Conservation (phyloP, 2,329 filamentous ascomycete species). For the Nothomitra cinnamomea region DNA sequence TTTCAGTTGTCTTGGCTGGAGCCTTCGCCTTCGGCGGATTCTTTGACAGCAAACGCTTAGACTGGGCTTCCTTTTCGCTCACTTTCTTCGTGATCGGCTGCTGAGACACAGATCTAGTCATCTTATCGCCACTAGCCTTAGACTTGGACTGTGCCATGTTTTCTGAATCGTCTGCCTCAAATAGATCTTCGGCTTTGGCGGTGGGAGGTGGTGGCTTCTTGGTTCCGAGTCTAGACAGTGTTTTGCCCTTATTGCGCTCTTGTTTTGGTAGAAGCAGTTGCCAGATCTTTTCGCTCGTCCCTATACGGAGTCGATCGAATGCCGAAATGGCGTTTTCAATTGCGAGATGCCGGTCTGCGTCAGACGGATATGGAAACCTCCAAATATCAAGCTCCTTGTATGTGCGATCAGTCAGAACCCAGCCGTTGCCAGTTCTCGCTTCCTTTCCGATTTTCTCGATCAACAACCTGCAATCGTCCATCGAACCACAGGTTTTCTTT, state of each 20-base stretch:
- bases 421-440: constrained; percentile 28
- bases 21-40: constrained; percentile 27
- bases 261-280: constrained; percentile 41
- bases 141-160: neutral
- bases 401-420: constrained; percentile 37
- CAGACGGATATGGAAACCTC: constrained; percentile 38
- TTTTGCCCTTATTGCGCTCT: constrained; percentile 44
- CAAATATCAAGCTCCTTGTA: constrained; percentile 46
- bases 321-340: constrained; percentile 45
- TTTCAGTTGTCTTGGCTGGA: constrained; percentile 16
- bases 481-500: constrained; percentile 29
- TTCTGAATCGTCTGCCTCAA: constrained; percentile 15
- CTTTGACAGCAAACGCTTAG: constrained; percentile 27
- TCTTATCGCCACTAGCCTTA: constrained; percentile 22
- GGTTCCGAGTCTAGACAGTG: constrained; percentile 36
- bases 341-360: constrained; percentile 38
- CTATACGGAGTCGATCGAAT: constrained; percentile 43
- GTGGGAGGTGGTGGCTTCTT: constrained; percentile 23
- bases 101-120: constrained; percentile 15
- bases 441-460: constrained; percentile 35
- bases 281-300: constrained; percentile 43
- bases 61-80: constrained; percentile 23
- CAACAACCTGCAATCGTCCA: constrained; percentile 29
- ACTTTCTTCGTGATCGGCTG: constrained; percentile 20
- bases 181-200: constrained; percentile 21